phyloP scores from a whole-genome alignment of 768 basidiomycete genomes.

The Clathrus columnatus region DNA sequence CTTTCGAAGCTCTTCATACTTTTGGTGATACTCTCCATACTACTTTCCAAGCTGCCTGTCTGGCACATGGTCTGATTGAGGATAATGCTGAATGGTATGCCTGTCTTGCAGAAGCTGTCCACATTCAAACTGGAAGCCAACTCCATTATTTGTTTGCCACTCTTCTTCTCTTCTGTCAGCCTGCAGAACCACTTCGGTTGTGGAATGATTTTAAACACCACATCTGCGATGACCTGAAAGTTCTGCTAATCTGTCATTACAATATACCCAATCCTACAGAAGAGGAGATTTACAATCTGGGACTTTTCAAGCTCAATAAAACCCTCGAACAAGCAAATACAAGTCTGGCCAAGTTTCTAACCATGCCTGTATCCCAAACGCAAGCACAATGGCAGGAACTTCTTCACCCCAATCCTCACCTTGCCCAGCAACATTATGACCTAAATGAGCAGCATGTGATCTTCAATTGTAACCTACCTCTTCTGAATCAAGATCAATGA shows the following conservation, averaged over 20 bases:
- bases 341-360: conserved; percentile 17
- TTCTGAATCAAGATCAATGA: too few relatives aligned
- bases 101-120: conserved; percentile 34
- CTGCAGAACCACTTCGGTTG: conserved; percentile 25
- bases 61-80: too few relatives aligned
- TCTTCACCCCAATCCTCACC: conserved; percentile 11
- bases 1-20: conserved; percentile 16
- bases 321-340: too few relatives aligned
- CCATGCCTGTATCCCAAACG: conserved; percentile 8
- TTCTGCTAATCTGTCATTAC: too few relatives aligned
- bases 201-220: conserved; percentile 35
- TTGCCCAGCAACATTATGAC: conserved; percentile 15
- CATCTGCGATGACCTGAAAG: too few relatives aligned
- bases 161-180: conserved; percentile 25
- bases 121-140: conserved; percentile 29
- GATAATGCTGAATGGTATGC: conserved; percentile 32
- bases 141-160: conserved; percentile 33
- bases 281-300: too few relatives aligned
- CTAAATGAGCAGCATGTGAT: too few relatives aligned
- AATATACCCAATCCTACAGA: too few relatives aligned
- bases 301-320: too few relatives aligned
- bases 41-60: conserved; percentile 35
- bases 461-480: too few relatives aligned
- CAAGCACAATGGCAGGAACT: background rate
- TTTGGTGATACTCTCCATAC: conserved; percentile 12